Conservation (phyloP, 768 basidiomycete species). For the Tulasnella sp. region DNA sequence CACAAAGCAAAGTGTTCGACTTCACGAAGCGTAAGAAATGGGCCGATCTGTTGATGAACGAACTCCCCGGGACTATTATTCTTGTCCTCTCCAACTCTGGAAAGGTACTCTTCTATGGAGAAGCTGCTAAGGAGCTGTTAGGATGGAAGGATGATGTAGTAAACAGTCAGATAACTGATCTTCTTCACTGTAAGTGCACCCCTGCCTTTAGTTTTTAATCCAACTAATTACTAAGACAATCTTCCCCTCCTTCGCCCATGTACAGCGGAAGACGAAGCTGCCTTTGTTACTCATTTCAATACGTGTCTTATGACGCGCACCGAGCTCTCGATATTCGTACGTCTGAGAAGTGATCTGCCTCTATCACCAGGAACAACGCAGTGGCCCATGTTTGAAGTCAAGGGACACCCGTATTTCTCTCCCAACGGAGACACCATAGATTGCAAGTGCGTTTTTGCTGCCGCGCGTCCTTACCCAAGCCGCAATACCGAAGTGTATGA, state of each 20-base stretch:
- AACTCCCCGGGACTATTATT: conserved; percentile 58
- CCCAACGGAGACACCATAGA: conserved; percentile 20
- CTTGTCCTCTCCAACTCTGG: conserved; percentile 52
- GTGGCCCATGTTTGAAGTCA: conserved; percentile 52
- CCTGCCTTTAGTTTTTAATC: background rate
- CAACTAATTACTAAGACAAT: background rate
- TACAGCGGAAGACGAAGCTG: conserved; percentile 18
- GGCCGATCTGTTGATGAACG: conserved; percentile 66
- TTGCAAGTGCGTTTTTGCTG: conserved; percentile 55
- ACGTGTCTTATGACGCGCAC: conserved; percentile 27
- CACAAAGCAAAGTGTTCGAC: conserved; percentile 38
- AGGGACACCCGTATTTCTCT: conserved; percentile 44
- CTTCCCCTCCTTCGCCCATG: background rate
- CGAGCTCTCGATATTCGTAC: conserved; percentile 48
- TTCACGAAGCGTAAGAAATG: conserved; percentile 80
- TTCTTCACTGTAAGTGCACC: conserved; percentile 45
- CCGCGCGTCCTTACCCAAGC: conserved; percentile 65
- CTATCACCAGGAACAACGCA: conserved; percentile 6
- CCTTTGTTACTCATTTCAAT: conserved; percentile 31
- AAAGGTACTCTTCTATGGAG: conserved; percentile 56
- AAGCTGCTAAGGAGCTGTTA: conserved; percentile 53
- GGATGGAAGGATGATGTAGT: conserved; percentile 67
- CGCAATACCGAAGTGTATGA: conserved; percentile 55
- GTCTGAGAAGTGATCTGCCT: conserved; percentile 30
- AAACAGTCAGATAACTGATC: conserved; percentile 48